Percentiles rank a stretch among this genome's conserved stretches.
Conservation (phyloP, 352 stramenopile species). For the Halophytophthora batemanensis region DNA sequence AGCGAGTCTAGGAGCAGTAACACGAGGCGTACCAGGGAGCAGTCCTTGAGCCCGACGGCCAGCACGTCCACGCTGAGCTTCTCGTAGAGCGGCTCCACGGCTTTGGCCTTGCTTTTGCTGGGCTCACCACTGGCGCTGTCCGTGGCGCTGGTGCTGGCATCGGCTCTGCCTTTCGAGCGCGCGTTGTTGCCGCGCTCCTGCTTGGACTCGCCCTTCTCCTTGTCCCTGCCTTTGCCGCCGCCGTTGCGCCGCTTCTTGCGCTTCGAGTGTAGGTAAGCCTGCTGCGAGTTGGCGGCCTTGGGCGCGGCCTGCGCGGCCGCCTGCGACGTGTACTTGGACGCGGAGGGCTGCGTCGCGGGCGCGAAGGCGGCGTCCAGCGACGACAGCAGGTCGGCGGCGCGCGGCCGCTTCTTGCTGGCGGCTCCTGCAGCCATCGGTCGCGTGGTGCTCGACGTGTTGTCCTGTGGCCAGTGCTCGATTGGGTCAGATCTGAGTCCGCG, state of each 20-base stretch:
- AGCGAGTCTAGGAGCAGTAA: not conserved
- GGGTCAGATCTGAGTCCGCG: too few species aligned
- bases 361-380: conserved; percentile 75
- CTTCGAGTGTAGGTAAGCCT: conserved; percentile 70
- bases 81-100: conserved; percentile 50
- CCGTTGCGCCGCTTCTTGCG: conserved; percentile 53
- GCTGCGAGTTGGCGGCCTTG: conserved; percentile 39
- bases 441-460: too few species aligned
- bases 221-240: conserved; percentile 12
- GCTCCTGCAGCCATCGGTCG: conserved; percentile 24
- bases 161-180: conserved; percentile 5
- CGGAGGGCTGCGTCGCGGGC: conserved; percentile 18
- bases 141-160: not conserved
- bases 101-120: conserved; percentile 10
- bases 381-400: conserved; percentile 67
- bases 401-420: conserved; percentile 56
- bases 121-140: conserved; percentile 1
- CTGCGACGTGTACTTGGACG: conserved; percentile 72
- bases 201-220: conserved; percentile 6
- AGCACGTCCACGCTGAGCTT: conserved; percentile 49
- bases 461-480: too few species aligned
- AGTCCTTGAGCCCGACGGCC: conserved; percentile 60
- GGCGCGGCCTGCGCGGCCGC: conserved; percentile 38
- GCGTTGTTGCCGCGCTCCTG: too few species aligned
- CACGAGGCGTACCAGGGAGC: conserved; percentile 45